Evolutionary conservation across 805 yeast genomes (phyloP).

Genomic region (Candida maris): DNA sequence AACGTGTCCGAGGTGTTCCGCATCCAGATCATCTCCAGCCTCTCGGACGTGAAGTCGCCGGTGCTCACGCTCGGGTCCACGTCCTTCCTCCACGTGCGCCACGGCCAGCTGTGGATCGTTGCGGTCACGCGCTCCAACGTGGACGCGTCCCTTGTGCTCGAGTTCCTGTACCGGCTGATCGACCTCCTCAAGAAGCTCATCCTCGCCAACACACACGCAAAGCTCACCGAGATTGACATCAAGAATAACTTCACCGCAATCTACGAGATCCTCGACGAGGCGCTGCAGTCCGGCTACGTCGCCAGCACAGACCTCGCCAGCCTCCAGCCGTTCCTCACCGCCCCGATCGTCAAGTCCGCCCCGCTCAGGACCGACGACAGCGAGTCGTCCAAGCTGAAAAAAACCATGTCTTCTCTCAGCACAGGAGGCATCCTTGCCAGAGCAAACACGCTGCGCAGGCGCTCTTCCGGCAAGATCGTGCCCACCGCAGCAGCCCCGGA

Average conservation of each 20-base stretch:
- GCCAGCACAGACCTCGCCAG: constrained; percentile 53
- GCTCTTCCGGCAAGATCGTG: constrained; percentile 12
- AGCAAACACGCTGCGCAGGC: constrained; percentile 20
- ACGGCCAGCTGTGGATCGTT: constrained; percentile 67
- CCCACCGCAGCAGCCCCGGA: constrained; percentile 11
- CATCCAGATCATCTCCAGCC: constrained; percentile 78
- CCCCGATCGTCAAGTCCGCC: constrained; percentile 10
- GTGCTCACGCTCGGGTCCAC: constrained; percentile 88
- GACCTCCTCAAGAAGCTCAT: constrained; percentile 42
- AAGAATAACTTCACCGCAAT: constrained; percentile 64
- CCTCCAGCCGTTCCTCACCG: constrained; percentile 33
- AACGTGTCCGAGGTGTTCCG: constrained; percentile 85
- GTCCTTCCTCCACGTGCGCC: constrained; percentile 74
- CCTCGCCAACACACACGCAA: constrained; percentile 27
- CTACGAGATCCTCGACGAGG: constrained; percentile 75
- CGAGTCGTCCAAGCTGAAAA: constrained; percentile 2
- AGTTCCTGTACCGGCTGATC: constrained; percentile 66
- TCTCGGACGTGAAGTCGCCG: constrained; percentile 55
- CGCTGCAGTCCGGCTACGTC: constrained; percentile 76
- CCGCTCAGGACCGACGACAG: neutral
- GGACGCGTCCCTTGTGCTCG: constrained; percentile 77
- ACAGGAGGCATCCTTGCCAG: constrained; percentile 15
- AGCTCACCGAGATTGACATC: constrained; percentile 46
- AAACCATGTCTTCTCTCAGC: constrained; percentile 4
- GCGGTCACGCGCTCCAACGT: constrained; percentile 88